Base-by-base conservation (phyloP, 352 stramenopile species). In the Phytophthora quininea region DNA sequence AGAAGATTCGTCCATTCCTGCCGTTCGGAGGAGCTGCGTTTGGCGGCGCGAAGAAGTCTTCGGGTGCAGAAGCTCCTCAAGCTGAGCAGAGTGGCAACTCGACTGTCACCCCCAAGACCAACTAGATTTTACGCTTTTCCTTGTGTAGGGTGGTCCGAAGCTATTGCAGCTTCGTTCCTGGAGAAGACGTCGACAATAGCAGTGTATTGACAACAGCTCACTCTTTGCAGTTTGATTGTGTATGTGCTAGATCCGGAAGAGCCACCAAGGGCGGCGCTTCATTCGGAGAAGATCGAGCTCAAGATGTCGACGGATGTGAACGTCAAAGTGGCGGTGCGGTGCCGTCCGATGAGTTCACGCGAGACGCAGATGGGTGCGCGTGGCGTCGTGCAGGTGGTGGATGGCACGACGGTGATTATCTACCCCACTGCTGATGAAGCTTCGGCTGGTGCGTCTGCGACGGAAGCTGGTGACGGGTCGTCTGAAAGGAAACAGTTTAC, bases 251-350 rank as follows among this genome's bases (percentile, higher is more conserved):
- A 24, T 24, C 19, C 19, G 19, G 19, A 24, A 24, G 19, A 24
- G 19, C 19, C 19, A 24, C 19, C 19, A 24, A 24, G 19, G 19
- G 24, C 47, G 47, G 55, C 53, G 38, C 27, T 40, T 57, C 35
- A 54, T 19, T 48, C 58, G 19, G 19, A 24, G 19, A 24, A 24
- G 19, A 24, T 54, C 4, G 30, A 54, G 19, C 35, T 58, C 40
- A 38, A 54, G 27, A 86, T 84, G 76, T 82, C 84, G 61, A 93
- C 80, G 42, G 85, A 93, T 32, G 86, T 92, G 43, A 97, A 97
- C 63, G 90, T 98, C 33, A 91, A 93, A 47, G 92, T 98, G 57
- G 92, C 90, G 9, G 89, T 98, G 75, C 86, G 92, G 52, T 95
- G 84, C 51, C 82, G 92, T 6, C 92, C 92, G 9, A 92, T 98